These are phyloP conservation scores for Euphorbia peplus DNA, from an alignment of 345 rosid genomes.

Conservation along the genomic window DNA sequence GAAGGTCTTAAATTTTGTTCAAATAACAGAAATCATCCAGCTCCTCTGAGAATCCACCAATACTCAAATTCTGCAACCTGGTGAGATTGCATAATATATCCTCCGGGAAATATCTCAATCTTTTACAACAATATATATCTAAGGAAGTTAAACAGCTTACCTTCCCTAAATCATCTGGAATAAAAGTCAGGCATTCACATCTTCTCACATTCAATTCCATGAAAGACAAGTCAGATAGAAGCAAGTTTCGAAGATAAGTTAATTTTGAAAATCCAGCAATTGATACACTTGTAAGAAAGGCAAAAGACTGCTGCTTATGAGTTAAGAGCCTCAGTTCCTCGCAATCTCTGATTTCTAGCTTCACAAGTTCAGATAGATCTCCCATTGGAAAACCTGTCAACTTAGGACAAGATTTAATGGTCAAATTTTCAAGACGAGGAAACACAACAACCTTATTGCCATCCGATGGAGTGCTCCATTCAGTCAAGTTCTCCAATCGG, in stretches of 20 bases:
- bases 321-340: background rate
- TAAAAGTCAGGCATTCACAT: background rate
- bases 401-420: background rate
- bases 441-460: background rate
- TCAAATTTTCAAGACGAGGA: slow-evolving; percentile 14
- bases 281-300: background rate
- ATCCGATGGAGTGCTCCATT: background rate
- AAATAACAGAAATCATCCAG: too few relatives aligned
- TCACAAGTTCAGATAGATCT: background rate
- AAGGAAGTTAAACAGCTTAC: background rate
- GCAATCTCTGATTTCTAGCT: background rate
- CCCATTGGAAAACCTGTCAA: slow-evolving; percentile 1
- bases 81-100: background rate
- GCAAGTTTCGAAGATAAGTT: background rate
- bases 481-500: background rate
- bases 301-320: background rate
- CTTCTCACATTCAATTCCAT: background rate
- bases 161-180: background rate
- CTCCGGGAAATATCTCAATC: background rate
- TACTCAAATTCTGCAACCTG: background rate
- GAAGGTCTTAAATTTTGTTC: too few relatives aligned
- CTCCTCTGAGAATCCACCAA: background rate
- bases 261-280: background rate
- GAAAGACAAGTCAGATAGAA: background rate
- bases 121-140: background rate